Conservation (phyloP, 1,284 basidiomycete species). For the Malassezia psittaci region DNA sequence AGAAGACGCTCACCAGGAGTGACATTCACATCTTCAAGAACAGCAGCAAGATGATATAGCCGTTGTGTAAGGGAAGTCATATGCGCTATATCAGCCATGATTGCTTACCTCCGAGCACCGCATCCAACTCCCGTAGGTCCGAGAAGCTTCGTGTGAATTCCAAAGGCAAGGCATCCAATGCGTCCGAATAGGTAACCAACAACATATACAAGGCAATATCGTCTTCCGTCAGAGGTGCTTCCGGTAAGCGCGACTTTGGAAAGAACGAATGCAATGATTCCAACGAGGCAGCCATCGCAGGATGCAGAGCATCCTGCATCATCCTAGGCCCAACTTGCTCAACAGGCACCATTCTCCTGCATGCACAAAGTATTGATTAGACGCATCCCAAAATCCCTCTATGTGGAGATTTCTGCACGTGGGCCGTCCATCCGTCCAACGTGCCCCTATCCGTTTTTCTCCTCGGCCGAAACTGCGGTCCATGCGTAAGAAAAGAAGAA, state of each 20-base stretch:
- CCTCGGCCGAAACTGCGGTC: slow-evolving; percentile 8
- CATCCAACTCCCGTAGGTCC: slow-evolving; percentile 93
- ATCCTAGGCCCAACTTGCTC: slow-evolving; percentile 2
- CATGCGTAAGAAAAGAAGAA: slow-evolving; percentile 5
- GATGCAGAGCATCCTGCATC: slow-evolving; percentile 4
- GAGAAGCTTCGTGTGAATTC: slow-evolving; percentile 88
- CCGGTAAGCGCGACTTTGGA: slow-evolving; percentile 8
- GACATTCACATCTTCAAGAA: slow-evolving; percentile 54
- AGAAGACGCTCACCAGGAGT: slow-evolving; percentile 71
- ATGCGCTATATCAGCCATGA: slow-evolving; percentile 19
- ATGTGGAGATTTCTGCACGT: no score
- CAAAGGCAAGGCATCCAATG: slow-evolving; percentile 81
- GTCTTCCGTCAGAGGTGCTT: slow-evolving; percentile 15
- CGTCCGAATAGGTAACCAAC: slow-evolving; percentile 54
- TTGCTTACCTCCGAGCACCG: slow-evolving; percentile 62
- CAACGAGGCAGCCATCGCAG: slow-evolving; percentile 6
- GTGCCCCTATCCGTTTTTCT: not conserved
- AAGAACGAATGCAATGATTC: slow-evolving; percentile 14
- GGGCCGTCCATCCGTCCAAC: no score
- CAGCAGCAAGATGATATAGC: slow-evolving; percentile 31
- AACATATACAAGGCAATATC: slow-evolving; percentile 29
- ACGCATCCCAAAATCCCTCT: no score
- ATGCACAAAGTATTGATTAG: not conserved
- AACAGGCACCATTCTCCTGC: slow-evolving; percentile 1
- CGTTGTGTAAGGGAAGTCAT: slow-evolving; percentile 37